phyloP scores from a whole-genome alignment of 257 asterid species.

The Agastache rugosa region DNA sequence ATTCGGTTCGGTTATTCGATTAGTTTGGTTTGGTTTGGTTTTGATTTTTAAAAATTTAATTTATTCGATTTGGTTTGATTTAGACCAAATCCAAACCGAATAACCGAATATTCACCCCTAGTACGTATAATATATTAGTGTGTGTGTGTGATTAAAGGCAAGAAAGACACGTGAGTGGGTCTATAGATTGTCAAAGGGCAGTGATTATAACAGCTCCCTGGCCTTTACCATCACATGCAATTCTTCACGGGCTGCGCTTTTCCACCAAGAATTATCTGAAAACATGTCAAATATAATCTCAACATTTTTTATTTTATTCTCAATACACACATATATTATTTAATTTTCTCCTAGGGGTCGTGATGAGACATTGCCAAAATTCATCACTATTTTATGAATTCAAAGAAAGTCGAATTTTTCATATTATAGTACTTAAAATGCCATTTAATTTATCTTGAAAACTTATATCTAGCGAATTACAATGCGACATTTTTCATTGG shows the following conservation, averaged over 20 bases:
- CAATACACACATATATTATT: not conserved
- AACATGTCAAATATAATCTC: not conserved
- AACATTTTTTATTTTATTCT: not conserved
- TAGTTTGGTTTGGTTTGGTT: no score
- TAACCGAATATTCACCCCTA: no score
- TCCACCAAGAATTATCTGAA: slow-evolving; percentile 40
- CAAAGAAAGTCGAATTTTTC: no score
- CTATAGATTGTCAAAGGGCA: slow-evolving; percentile 60
- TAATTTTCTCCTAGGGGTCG: no score
- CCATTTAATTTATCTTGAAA: no score
- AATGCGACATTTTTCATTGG: no score
- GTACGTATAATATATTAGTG: not conserved
- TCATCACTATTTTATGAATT: not conserved
- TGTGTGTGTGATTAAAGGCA: not conserved
- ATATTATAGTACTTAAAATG: no score
- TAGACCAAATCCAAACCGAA: no score
- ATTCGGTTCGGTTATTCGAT: no score
- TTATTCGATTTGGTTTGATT: no score
- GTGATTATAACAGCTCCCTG: slow-evolving; percentile 80
- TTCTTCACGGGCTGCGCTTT: slow-evolving; percentile 79
- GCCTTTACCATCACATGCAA: slow-evolving; percentile 87
- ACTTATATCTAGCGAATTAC: no score
- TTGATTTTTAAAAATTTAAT: no score
- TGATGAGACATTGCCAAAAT: not conserved
- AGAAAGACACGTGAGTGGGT: slow-evolving; percentile 84